Percentiles rank a stretch among this genome's conserved stretches.
These are phyloP conservation scores for Hyaloscypha hepaticicola DNA, from an alignment of 495 filamentous ascomycete species.

Conservation along the genomic window DNA sequence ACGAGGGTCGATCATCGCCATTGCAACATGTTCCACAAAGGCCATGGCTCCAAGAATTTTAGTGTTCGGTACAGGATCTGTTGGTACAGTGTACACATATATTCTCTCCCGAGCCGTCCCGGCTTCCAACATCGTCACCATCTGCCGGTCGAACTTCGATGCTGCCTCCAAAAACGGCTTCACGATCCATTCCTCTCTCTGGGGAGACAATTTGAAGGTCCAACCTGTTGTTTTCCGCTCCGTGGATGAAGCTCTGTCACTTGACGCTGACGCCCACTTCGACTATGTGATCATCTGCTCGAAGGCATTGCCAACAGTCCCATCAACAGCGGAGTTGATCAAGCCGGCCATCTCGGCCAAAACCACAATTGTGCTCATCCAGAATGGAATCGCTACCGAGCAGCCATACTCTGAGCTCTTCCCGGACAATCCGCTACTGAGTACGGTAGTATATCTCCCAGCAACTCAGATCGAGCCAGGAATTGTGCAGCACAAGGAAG, in stretches of 20 bases:
- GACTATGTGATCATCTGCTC: constrained; percentile 55
- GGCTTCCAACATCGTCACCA: constrained; percentile 43
- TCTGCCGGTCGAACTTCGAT: constrained; percentile 58
- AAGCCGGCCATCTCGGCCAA: constrained; percentile 40
- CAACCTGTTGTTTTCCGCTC: constrained; percentile 42
- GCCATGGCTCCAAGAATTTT: constrained; percentile 33
- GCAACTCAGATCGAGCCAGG: constrained; percentile 42
- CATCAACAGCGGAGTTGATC: constrained; percentile 40
- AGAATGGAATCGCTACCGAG: constrained; percentile 59
- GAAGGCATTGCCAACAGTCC: constrained; percentile 40
- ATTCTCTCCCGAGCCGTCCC: constrained; percentile 41
- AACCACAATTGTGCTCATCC: constrained; percentile 52
- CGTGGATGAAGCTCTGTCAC: constrained; percentile 36
- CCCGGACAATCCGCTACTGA: constrained; percentile 45
- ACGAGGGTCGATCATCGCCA: no score
- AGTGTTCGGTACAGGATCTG: constrained; percentile 51
- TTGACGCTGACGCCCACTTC: constrained; percentile 32
- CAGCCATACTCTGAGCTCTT: constrained; percentile 43
- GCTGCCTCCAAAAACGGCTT: constrained; percentile 48
- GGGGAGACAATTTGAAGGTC: constrained; percentile 39
- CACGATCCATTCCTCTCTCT: constrained; percentile 46
- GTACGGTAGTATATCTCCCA: constrained; percentile 49
- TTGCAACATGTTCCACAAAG: no score
- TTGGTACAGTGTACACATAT: constrained; percentile 52
- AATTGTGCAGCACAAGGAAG: constrained; percentile 33